Evolutionary conservation across 768 basidiomycete species (phyloP).

Genomic region (Termitomyces sp.): DNA sequence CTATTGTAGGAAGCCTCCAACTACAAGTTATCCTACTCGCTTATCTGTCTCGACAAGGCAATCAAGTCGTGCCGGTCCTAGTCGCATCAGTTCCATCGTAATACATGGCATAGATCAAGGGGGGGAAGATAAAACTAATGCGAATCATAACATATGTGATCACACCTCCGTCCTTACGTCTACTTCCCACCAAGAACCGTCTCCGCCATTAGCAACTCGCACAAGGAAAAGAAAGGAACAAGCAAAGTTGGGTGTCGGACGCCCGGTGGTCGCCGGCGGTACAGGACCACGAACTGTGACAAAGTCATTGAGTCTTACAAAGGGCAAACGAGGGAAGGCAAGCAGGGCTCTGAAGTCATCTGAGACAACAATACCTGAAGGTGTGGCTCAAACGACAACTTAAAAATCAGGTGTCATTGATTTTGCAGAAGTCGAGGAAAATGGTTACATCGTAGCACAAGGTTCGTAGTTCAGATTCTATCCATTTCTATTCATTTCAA

Average conservation of each 20-base stretch:
- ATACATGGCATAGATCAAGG: conserved; percentile 48
- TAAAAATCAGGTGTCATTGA: background rate
- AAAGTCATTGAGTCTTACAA: conserved; percentile 47
- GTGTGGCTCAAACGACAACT: conserved; percentile 3
- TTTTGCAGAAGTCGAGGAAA: conserved; percentile 15
- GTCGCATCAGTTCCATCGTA: conserved; percentile 39
- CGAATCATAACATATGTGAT: conserved; percentile 13
- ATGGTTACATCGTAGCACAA: background rate
- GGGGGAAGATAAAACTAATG: conserved; percentile 22
- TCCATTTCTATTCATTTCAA: background rate
- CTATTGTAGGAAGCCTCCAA: conserved; percentile 8
- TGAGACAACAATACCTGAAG: conserved; percentile 54
- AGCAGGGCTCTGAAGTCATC: conserved; percentile 43
- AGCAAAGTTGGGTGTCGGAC: conserved; percentile 63
- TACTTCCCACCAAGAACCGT: conserved; percentile 19
- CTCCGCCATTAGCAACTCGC: conserved; percentile 28
- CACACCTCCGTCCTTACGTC: conserved; percentile 9
- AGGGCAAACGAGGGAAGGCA: conserved; percentile 42
- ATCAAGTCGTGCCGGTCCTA: conserved; percentile 32
- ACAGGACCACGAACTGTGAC: conserved; percentile 61
- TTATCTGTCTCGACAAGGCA: conserved; percentile 29
- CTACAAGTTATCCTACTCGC: conserved; percentile 21
- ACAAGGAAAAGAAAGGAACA: conserved; percentile 74
- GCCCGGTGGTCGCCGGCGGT: conserved; percentile 62
- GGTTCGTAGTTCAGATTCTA: conserved; percentile 2